These are phyloP conservation scores for Capsicum baccatum DNA, from an alignment of 257 asterid species.

Conservation along the genomic window DNA sequence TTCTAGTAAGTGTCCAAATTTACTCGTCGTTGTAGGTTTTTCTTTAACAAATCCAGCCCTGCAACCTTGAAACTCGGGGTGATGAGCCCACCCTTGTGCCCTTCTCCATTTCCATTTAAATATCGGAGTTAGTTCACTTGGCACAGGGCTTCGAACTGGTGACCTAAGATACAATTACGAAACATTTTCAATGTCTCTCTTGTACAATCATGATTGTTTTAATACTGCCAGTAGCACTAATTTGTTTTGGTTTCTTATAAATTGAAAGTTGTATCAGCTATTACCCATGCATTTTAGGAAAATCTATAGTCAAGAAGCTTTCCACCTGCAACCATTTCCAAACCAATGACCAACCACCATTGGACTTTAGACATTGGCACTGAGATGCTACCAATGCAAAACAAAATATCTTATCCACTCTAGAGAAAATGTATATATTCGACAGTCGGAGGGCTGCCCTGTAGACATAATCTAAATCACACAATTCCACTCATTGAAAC, in stretches of 20 bases:
- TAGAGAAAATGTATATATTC: neutral
- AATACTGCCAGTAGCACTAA: neutral
- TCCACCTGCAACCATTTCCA: conserved; percentile 9
- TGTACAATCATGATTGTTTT: neutral
- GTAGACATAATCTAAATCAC: neutral
- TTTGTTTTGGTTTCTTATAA: neutral
- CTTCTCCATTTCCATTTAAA: too few relatives aligned
- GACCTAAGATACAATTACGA: too few relatives aligned
- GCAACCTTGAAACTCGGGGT: too few relatives aligned
- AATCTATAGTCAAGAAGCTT: neutral
- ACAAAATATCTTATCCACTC: neutral
- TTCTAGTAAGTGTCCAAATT: neutral
- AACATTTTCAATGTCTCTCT: neutral
- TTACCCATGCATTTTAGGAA: neutral
- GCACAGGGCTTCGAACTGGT: neutral
- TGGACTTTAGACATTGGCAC: neutral
- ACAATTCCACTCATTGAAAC: neutral
- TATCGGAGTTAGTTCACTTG: neutral
- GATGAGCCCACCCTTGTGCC: too few relatives aligned
- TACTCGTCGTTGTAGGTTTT: neutral
- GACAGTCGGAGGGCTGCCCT: neutral
- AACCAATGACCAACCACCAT: neutral
- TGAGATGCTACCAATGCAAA: neutral
- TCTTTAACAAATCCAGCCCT: neutral
- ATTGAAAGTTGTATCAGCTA: neutral